These are phyloP conservation scores for Hymenoscyphus occultus DNA, from an alignment of 2,329 filamentous ascomycete species.

Conservation along the genomic window DNA sequence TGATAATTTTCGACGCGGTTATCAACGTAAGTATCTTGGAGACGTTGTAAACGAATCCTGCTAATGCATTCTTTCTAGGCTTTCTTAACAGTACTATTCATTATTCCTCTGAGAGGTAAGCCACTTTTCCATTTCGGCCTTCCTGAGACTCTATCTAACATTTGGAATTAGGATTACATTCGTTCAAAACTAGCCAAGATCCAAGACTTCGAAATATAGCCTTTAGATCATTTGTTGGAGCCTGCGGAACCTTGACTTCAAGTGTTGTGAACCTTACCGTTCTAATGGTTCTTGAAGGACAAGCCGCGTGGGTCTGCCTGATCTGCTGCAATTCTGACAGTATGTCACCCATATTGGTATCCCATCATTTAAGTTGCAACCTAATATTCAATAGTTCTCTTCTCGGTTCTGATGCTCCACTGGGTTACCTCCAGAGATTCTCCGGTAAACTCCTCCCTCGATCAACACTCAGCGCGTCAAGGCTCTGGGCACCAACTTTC, in stretches of 20 bases:
- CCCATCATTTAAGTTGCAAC: conserved; percentile 23
- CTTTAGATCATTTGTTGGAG: conserved; percentile 50
- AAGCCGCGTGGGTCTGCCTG: conserved; percentile 62
- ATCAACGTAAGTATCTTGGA: conserved; percentile 51
- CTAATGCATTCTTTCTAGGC: neutral
- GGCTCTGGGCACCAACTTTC: neutral
- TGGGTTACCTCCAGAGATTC: conserved; percentile 49
- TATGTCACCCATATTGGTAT: conserved; percentile 14
- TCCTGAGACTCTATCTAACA: neutral
- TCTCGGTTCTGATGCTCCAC: conserved; percentile 57
- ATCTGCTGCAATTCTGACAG: conserved; percentile 62
- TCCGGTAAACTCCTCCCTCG: neutral
- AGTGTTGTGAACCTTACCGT: conserved; percentile 54
- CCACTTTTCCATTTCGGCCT: neutral
- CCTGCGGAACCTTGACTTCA: conserved; percentile 19
- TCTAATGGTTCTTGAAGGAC: conserved; percentile 55
- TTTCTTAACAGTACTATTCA: conserved; percentile 16
- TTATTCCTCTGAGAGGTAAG: conserved; percentile 24
- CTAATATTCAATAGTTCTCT: conserved; percentile 43
- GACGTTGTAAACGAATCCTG: neutral
- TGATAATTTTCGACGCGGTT: conserved; percentile 58
- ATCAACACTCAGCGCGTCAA: neutral
- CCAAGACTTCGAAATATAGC: conserved; percentile 50
- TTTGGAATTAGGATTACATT: conserved; percentile 46
- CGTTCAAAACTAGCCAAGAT: conserved; percentile 47